Evolutionary conservation across 257 asterid genomes (phyloP).

Genomic region (Fraxinus americana): DNA sequence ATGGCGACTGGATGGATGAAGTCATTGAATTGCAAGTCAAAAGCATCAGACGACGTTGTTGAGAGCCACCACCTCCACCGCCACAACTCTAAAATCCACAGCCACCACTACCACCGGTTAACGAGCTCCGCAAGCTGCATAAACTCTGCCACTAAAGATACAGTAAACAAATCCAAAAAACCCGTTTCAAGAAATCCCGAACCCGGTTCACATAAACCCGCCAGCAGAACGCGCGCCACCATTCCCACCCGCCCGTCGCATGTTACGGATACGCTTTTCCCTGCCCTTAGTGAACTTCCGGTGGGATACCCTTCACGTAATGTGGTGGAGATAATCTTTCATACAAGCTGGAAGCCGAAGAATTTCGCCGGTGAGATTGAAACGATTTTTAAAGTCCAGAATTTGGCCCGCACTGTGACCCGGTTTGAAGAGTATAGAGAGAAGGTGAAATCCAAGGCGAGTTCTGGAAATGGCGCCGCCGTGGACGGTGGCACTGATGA

Average conservation of each 20-base stretch:
- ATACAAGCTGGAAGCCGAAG: conserved; percentile 79
- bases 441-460: conserved; percentile 49
- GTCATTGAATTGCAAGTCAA: conserved; percentile 85
- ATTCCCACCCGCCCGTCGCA: conserved; percentile 31
- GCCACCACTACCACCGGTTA: conserved; percentile 34
- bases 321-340: conserved; percentile 93
- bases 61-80: conserved; percentile 14
- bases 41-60: conserved; percentile 85
- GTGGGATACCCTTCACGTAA: conserved; percentile 86
- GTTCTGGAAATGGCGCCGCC: conserved; percentile 24
- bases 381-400: conserved; percentile 90
- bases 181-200: conserved; percentile 35
- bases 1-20: conserved; percentile 92
- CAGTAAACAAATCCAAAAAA: conserved; percentile 25
- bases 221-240: conserved; percentile 28
- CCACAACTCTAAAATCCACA: conserved; percentile 24
- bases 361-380: conserved; percentile 74
- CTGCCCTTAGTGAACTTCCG: conserved; percentile 79
- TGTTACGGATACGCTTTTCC: conserved; percentile 43
- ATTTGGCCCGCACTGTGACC: conserved; percentile 58
- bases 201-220: conserved; percentile 20
- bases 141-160: conserved; percentile 37
- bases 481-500: conserved; percentile 40
- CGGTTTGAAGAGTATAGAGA: conserved; percentile 94
- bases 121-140: conserved; percentile 67